Evolutionary conservation across 2,329 filamentous ascomycete genomes (phyloP).

Genomic region (Nemania bipapillata): DNA sequence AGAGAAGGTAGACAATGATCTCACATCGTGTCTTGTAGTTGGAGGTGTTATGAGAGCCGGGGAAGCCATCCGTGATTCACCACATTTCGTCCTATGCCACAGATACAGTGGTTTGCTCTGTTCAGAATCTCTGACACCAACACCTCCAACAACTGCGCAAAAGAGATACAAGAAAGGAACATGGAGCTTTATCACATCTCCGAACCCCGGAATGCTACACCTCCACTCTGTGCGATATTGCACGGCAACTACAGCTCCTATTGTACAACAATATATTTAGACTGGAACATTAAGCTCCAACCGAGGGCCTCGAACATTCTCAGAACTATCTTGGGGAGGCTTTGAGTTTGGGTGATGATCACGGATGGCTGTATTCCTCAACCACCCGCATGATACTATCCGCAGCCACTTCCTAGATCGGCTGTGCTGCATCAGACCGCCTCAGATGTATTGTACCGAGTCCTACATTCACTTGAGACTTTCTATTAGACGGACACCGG

Average conservation of each 20-base stretch:
- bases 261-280: conserved; percentile 33
- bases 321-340: neutral
- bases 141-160: neutral
- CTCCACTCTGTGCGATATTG: conserved; percentile 16
- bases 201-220: neutral
- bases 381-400: neutral
- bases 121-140: neutral
- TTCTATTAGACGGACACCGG: conserved; percentile 11
- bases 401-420: conserved; percentile 9
- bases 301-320: conserved; percentile 2
- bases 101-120: neutral
- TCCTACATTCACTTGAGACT: neutral
- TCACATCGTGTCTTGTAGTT: neutral
- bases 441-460: conserved; percentile 16
- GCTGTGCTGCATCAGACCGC: neutral
- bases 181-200: conserved; percentile 6
- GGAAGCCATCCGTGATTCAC: conserved; percentile 6
- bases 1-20: neutral
- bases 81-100: conserved; percentile 2
- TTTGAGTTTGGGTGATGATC: neutral
- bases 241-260: neutral
- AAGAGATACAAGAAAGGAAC: neutral
- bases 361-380: neutral
- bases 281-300: conserved; percentile 10
- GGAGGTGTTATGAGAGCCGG: neutral